Conservation (phyloP, 2,329 filamentous ascomycete species). For the Alternaria postmessia region DNA sequence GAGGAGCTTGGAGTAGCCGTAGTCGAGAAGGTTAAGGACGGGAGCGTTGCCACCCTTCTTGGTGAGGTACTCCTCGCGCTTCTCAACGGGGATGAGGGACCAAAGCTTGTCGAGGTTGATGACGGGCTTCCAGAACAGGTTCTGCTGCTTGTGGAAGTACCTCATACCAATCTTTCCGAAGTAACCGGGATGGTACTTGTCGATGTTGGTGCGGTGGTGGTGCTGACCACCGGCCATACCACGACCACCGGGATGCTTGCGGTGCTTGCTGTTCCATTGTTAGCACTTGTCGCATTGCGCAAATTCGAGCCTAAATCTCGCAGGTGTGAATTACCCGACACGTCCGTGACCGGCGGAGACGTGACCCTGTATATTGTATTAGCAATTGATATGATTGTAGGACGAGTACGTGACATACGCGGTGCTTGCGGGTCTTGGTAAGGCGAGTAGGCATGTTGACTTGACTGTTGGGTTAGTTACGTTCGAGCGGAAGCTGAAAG, state of each 20-base stretch:
- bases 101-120: constrained; percentile 99
- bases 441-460: constrained; percentile 41
- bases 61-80: constrained; percentile 89
- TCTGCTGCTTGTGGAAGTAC: constrained; percentile 84
- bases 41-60: constrained; percentile 91
- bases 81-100: constrained; percentile 91
- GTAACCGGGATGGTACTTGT: constrained; percentile 92
- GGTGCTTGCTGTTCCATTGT: constrained; percentile 72
- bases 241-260: constrained; percentile 77
- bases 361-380: constrained; percentile 63
- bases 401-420: constrained; percentile 57
- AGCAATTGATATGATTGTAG: no score
- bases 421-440: constrained; percentile 57
- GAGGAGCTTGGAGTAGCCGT: constrained; percentile 98
- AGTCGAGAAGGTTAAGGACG: constrained; percentile 95
- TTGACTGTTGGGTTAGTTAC: constrained; percentile 41
- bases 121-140: constrained; percentile 97
- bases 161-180: constrained; percentile 78
- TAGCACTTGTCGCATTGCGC: neutral
- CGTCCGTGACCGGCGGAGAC: constrained; percentile 96
- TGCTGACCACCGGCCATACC: constrained; percentile 90
- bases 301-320: neutral
- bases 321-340: constrained; percentile 66
- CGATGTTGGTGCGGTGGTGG: constrained; percentile 93
- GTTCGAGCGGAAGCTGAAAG: constrained; percentile 16